These are phyloP conservation scores for Dimocarpus longan DNA, from an alignment of 345 rosid genomes.

Conservation along the genomic window DNA sequence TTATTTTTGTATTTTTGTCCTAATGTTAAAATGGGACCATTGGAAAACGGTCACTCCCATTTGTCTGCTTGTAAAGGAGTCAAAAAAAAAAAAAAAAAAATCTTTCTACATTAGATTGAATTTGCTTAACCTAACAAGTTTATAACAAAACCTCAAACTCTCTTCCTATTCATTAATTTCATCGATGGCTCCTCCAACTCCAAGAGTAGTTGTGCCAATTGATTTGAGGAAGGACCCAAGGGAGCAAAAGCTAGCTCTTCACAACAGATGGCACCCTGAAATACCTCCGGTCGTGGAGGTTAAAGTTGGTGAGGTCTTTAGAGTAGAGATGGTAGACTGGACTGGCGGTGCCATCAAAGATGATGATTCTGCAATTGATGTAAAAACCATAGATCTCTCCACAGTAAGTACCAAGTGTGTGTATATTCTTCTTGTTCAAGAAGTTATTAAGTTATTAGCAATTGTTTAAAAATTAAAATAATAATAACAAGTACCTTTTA, in stretches of 20 bases:
- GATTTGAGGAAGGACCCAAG: constrained; percentile 75
- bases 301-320: constrained; percentile 50
- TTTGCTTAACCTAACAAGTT: constrained; percentile 1
- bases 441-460: not conserved
- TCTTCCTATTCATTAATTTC: not conserved
- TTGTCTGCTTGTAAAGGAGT: constrained; percentile 24
- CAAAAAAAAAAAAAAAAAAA: not conserved
- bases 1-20: constrained; percentile 18
- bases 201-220: constrained; percentile 56
- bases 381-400: constrained; percentile 53
- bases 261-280: constrained; percentile 83
- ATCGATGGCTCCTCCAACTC: constrained; percentile 61
- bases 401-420: constrained; percentile 43
- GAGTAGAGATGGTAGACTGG: constrained; percentile 70
- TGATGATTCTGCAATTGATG: constrained; percentile 54
- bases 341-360: constrained; percentile 72
- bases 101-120: not conserved
- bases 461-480: not conserved
- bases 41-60: constrained; percentile 19
- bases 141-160: not conserved
- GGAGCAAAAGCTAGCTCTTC: constrained; percentile 64
- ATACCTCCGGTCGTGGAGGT: constrained; percentile 58
- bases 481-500: not conserved
- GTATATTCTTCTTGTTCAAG: not conserved
- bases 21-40: constrained; percentile 17